Base-by-base conservation (phyloP, 192 early-diverging fungal species). In the Dimargaris xerosporica region DNA sequence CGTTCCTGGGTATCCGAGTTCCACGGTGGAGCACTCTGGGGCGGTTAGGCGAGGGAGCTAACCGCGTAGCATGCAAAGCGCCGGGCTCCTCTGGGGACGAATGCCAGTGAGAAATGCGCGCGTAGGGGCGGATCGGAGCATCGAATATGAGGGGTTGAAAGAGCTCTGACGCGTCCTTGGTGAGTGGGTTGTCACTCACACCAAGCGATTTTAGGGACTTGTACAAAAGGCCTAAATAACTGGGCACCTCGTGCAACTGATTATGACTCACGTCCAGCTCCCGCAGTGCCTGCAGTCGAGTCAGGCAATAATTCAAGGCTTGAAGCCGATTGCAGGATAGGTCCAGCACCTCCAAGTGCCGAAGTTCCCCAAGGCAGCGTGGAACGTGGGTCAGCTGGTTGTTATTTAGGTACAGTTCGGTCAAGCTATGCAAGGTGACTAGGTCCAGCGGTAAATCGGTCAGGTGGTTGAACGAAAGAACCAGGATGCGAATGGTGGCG, bases 181-280 rank as follows among this genome's bases (percentile, higher is more conserved):
- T 65, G 44, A 77, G 67, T 5, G 75, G 75, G 54, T 77, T 77
- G 2, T 72, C 75, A 16, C 72, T 69, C 54, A 74, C 70, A 1
- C 68, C 48, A 39, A 76, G 63, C 34, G 71, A 64, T 23, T 54
- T 60, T 21, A 76, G 69, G 9, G 42, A 69, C 21, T 67, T 64
- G n/a, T 46, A 67, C 25, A 76, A 69, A 39, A 76, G 48, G 13
- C 75, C 75, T 39, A 76, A 46, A 46, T 59, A 71, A 11, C 71
- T 44, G 3, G 75, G 75, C 23, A 76, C 46, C 17, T 41, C 11
- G 0, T 59, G 53, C 54, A 76, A 60, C 12, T 67, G 63, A 60
- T 76, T 76, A 50, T 71, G 63, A 54, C 74, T 73, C n/a, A 76
- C 55, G 53, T 73, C 70, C 53, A 77, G 67, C 64, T 71, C 66